Percentiles rank a stretch among this genome's conserved stretches.
Conservation (phyloP, 192 early-diverging fungal species). For the Anaeromyces robustus region DNA sequence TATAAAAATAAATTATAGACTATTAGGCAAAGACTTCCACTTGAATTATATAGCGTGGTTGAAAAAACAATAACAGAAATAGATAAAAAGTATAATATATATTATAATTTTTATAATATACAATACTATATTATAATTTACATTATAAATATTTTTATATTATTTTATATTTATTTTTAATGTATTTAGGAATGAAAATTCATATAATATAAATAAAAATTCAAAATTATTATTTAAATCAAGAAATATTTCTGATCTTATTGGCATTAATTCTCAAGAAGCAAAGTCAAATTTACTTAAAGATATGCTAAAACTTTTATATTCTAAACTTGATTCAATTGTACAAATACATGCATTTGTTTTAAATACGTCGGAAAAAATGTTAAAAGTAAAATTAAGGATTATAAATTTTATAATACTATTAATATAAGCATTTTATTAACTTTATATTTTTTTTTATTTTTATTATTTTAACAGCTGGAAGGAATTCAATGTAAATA, state of each 20-base stretch:
- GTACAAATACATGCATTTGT: background rate
- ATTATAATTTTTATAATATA: background rate
- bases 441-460: background rate
- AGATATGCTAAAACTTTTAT: background rate
- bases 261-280: background rate
- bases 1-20: slow-evolving; percentile 6
- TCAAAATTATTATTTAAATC: background rate
- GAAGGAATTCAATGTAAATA: background rate
- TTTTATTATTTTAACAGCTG: background rate
- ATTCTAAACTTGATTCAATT: background rate
- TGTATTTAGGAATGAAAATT: background rate
- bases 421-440: too few species aligned
- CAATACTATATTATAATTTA: too few species aligned
- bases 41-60: slow-evolving; percentile 23
- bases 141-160: too few species aligned
- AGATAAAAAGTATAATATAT: slow-evolving; percentile 17
- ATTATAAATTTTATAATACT: too few species aligned
- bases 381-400: background rate
- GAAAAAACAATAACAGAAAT: slow-evolving; percentile 29
- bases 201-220: background rate
- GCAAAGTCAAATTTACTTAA: background rate
- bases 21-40: slow-evolving; percentile 2
- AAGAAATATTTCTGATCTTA: background rate
- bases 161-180: too few species aligned
- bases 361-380: background rate